These are phyloP conservation scores for Candida railenensis DNA, from an alignment of 805 yeast species.

Conservation along the genomic window DNA sequence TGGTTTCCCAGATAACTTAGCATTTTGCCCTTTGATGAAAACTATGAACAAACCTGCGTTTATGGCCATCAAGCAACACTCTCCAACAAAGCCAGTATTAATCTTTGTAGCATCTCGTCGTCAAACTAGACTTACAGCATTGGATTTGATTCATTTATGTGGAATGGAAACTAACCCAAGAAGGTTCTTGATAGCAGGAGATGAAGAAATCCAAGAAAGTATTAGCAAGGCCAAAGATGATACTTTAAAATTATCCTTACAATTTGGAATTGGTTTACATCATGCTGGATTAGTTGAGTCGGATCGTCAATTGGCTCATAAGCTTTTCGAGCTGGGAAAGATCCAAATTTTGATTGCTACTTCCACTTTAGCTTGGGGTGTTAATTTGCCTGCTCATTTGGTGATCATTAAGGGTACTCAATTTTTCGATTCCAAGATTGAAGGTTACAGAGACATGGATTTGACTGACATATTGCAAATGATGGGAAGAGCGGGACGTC, in stretches of 20 bases:
- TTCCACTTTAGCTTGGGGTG: conserved; percentile 88
- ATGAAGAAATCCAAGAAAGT: conserved; percentile 54
- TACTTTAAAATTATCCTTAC: conserved; percentile 68
- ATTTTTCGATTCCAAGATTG: conserved; percentile 60
- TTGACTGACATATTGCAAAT: conserved; percentile 77
- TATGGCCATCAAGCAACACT: conserved; percentile 88
- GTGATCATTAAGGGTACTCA: conserved; percentile 79
- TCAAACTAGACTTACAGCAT: conserved; percentile 77
- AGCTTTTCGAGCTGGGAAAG: conserved; percentile 65
- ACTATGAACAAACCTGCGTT: conserved; percentile 89
- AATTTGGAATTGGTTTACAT: conserved; percentile 78
- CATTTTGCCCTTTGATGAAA: conserved; percentile 82
- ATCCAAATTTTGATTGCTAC: conserved; percentile 76
- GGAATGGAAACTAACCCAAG: conserved; percentile 78
- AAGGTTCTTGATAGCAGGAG: conserved; percentile 65
- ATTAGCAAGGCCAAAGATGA: conserved; percentile 72
- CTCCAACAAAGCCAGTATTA: conserved; percentile 79
- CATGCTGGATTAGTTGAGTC: conserved; percentile 80
- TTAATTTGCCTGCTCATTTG: conserved; percentile 75
- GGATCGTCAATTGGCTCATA: conserved; percentile 70
- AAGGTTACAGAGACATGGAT: conserved; percentile 78
- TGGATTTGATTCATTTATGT: conserved; percentile 74
- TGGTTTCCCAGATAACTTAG: conserved; percentile 79
- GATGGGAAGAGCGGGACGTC: conserved; percentile 88
- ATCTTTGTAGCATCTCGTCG: conserved; percentile 85